A percentile compares a stretch with the other conserved stretches of the same genome.
Conservation (phyloP, 257 asterid species). For the Primulina tabacum region DNA sequence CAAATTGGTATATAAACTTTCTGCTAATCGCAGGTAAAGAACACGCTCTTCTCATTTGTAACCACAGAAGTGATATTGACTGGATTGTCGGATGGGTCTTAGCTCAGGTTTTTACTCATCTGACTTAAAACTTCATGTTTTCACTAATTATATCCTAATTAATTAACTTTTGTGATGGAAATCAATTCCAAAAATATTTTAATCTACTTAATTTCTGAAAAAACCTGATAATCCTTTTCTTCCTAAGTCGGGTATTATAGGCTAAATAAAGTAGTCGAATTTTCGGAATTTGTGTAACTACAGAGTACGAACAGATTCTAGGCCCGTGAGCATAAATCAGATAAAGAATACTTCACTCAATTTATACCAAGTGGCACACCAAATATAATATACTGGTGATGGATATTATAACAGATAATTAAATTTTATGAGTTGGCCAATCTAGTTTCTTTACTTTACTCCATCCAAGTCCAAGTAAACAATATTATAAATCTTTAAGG, state of each 20-base stretch:
- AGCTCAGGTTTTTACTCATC: conserved; percentile 59
- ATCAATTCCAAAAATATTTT: conserved; percentile 11
- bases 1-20: conserved; percentile 9
- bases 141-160: background rate
- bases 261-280: background rate
- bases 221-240: background rate
- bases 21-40: conserved; percentile 61
- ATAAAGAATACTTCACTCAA: background rate
- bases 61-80: conserved; percentile 77
- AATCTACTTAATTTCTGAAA: conserved; percentile 12
- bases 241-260: background rate
- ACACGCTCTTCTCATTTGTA: conserved; percentile 68
- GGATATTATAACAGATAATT: background rate
- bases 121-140: conserved; percentile 8
- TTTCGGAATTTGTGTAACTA: background rate
- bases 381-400: background rate
- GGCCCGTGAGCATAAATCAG: background rate
- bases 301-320: background rate
- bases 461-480: background rate
- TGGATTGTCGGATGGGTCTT: conserved; percentile 87
- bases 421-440: background rate
- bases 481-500: background rate
- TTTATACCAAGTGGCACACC: background rate
- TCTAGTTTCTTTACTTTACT: conserved; percentile 4
- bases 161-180: conserved; percentile 4